Percentiles rank a stretch among this genome's conserved stretches.
phyloP scores from a whole-genome alignment of 495 filamentous ascomycete genomes.

The Trichoderma reesei region DNA sequence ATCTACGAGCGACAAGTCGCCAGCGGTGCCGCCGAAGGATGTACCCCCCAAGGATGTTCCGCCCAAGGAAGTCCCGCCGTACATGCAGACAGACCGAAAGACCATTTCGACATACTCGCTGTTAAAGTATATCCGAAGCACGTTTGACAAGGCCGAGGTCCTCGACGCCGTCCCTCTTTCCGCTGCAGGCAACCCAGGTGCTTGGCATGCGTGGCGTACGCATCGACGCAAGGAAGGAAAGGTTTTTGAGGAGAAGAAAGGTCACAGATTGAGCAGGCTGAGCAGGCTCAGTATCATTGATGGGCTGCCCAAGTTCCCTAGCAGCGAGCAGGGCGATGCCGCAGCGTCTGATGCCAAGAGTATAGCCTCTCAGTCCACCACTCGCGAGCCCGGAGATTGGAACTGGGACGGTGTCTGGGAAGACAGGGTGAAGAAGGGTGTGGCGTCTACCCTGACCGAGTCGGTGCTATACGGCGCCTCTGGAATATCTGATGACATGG shows the following conservation, averaged over 20 bases:
- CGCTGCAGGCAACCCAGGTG: constrained; percentile 75
- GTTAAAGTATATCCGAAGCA: constrained; percentile 67
- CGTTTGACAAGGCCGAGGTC: constrained; percentile 66
- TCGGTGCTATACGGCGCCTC: constrained; percentile 60
- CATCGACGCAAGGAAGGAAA: constrained; percentile 39
- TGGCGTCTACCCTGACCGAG: constrained; percentile 68
- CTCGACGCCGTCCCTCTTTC: constrained; percentile 72
- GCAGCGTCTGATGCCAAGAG: constrained; percentile 5
- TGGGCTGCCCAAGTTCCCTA: background rate
- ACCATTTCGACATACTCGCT: constrained; percentile 47
- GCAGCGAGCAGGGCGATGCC: constrained; percentile 1
- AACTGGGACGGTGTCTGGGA: constrained; percentile 97
- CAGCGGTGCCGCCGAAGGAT: background rate
- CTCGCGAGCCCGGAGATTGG: constrained; percentile 69
- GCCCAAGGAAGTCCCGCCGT: constrained; percentile 7
- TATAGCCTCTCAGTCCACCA: constrained; percentile 12
- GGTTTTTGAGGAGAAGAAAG: constrained; percentile 11
- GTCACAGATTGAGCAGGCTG: background rate
- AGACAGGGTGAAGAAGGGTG: constrained; percentile 64
- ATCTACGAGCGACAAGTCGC: background rate
- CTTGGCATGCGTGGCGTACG: constrained; percentile 82
- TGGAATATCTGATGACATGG: constrained; percentile 56
- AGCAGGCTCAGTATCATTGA: background rate
- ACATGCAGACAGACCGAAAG: constrained; percentile 15
- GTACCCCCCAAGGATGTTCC: background rate